phyloP scores from a whole-genome alignment of 257 asterid genomes.

The Petunia secreta region DNA sequence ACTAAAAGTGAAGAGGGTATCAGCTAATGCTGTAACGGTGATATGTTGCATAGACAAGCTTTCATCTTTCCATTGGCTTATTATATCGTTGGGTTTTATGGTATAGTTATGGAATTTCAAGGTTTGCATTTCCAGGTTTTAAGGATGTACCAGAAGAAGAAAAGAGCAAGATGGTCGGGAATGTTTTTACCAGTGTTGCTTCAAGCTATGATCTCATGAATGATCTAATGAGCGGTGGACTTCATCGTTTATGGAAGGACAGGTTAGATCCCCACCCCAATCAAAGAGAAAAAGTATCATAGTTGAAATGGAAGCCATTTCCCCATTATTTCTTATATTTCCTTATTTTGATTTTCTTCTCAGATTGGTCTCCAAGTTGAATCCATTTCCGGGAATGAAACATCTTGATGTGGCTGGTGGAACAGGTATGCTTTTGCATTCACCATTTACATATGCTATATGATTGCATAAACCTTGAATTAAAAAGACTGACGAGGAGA shows the following conservation, averaged over 20 bases:
- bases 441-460: background rate
- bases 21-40: background rate
- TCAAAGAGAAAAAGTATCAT: background rate
- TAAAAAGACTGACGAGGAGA: background rate
- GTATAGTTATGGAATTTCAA: constrained; percentile 10
- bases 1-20: background rate
- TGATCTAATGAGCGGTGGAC: constrained; percentile 91
- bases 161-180: constrained; percentile 78
- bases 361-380: constrained; percentile 85
- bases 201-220: constrained; percentile 91
- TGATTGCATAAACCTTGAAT: background rate
- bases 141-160: constrained; percentile 87
- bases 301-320: background rate
- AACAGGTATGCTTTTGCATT: constrained; percentile 56
- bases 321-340: background rate
- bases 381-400: constrained; percentile 95
- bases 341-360: background rate
- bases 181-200: constrained; percentile 86
- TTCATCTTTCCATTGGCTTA: constrained; percentile 1
- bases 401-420: constrained; percentile 99
- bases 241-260: constrained; percentile 94
- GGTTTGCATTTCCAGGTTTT: constrained; percentile 55
- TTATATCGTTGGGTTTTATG: constrained; percentile 6
- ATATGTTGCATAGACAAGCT: background rate
- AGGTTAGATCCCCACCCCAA: constrained; percentile 47